phyloP scores from a whole-genome alignment of 2,329 filamentous ascomycete genomes.

The Diplodia mutila region DNA sequence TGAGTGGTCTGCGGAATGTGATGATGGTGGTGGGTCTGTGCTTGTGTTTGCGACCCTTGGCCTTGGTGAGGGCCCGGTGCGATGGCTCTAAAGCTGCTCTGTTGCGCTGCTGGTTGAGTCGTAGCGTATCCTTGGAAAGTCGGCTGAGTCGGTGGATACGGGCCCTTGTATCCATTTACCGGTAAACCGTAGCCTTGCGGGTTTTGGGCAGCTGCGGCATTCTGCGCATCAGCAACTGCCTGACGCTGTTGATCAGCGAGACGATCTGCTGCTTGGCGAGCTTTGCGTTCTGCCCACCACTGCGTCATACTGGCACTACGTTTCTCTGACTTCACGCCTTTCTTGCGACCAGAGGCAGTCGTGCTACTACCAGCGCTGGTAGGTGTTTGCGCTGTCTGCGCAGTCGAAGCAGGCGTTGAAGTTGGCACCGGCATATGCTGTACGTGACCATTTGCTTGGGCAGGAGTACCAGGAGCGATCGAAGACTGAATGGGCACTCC shows the following conservation, averaged over 20 bases:
- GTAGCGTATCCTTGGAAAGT: background rate
- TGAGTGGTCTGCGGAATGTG: slow-evolving; percentile 16
- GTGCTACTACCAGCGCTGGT: slow-evolving; percentile 30
- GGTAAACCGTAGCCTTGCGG: slow-evolving; percentile 5
- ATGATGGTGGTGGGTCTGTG: slow-evolving; percentile 23
- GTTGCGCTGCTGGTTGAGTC: slow-evolving; percentile 1
- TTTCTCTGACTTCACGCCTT: slow-evolving; percentile 49
- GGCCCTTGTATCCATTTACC: slow-evolving; percentile 17
- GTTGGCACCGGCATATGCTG: slow-evolving; percentile 36
- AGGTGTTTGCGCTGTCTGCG: slow-evolving; percentile 29
- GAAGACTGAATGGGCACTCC: slow-evolving; percentile 29
- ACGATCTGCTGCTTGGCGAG: slow-evolving; percentile 37
- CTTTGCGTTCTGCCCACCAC: slow-evolving; percentile 53
- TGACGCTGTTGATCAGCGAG: slow-evolving; percentile 29
- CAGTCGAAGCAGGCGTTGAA: slow-evolving; percentile 28
- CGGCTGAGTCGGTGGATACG: slow-evolving; percentile 19
- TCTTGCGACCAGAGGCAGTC: slow-evolving; percentile 11
- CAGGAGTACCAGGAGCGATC: slow-evolving; percentile 31
- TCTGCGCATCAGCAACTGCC: slow-evolving; percentile 14
- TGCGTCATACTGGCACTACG: slow-evolving; percentile 50
- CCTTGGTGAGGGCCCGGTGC: slow-evolving; percentile 21
- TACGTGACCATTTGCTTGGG: slow-evolving; percentile 38
- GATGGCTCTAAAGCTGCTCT: slow-evolving; percentile 16
- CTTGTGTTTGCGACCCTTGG: background rate
- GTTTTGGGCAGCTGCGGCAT: background rate